phyloP scores from a whole-genome alignment of 1,284 basidiomycete genomes.

The Athelia sp. region DNA sequence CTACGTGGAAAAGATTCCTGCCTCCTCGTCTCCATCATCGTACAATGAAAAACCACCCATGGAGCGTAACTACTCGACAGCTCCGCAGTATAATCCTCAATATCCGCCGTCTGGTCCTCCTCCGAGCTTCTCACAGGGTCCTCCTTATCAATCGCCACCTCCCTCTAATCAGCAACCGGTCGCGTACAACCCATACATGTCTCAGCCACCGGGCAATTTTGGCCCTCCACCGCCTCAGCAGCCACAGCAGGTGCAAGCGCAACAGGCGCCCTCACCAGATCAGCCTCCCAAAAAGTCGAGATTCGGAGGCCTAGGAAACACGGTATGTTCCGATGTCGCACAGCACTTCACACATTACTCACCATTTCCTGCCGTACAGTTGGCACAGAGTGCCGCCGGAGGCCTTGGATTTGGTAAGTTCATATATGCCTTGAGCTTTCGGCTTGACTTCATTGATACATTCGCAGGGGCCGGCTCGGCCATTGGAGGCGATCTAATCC shows the following conservation, averaged over 20 bases:
- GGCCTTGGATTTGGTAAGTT: slow-evolving; percentile 55
- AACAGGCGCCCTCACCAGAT: slow-evolving; percentile 19
- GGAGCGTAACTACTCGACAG: background rate
- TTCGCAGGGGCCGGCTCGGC: background rate
- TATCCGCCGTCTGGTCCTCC: slow-evolving; percentile 12
- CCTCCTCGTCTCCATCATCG: slow-evolving; percentile 7
- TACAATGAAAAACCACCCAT: background rate
- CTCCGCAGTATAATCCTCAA: background rate
- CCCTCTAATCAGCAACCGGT: slow-evolving; percentile 13
- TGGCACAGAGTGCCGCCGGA: slow-evolving; percentile 55
- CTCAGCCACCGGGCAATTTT: slow-evolving; percentile 8
- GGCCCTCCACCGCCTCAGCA: slow-evolving; percentile 9
- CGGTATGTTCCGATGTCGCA: slow-evolving; percentile 32
- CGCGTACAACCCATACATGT: slow-evolving; percentile 6
- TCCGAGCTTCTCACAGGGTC: slow-evolving; percentile 11
- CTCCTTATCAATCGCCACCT: slow-evolving; percentile 11
- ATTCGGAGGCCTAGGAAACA: slow-evolving; percentile 53
- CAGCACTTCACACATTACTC: background rate
- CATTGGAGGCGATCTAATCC: slow-evolving; percentile 1
- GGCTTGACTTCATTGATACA: background rate
- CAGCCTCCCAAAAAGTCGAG: slow-evolving; percentile 53
- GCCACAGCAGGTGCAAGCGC: slow-evolving; percentile 24
- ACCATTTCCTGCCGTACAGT: slow-evolving; percentile 23
- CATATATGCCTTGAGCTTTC: background rate
- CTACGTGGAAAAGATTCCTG: slow-evolving; percentile 48